Evolutionary conservation across 1,139 yeast genomes (phyloP).

Genomic region (Diutina mesorugosa): DNA sequence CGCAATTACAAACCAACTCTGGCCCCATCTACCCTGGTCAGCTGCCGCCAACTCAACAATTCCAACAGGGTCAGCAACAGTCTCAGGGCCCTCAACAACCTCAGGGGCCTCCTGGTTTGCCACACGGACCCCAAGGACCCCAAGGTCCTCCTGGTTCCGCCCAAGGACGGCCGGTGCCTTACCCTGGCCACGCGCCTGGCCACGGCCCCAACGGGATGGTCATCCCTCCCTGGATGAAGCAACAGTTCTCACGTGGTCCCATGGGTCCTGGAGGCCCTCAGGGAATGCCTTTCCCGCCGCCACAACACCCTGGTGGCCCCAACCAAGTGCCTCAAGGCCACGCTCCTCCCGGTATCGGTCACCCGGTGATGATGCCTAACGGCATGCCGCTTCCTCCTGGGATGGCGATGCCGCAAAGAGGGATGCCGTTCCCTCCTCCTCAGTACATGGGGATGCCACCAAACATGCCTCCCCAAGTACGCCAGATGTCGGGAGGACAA

Average conservation of each 20-base stretch:
- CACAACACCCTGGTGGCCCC: constrained; percentile 4
- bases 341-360: constrained; percentile 9
- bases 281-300: constrained; percentile 5
- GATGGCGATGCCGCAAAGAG: background rate
- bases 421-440: constrained; percentile 1
- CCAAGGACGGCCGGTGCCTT: constrained; percentile 5
- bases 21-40: constrained; percentile 4
- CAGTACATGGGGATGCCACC: constrained; percentile 1
- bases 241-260: background rate
- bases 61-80: constrained; percentile 1
- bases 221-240: constrained; percentile 1
- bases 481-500: background rate
- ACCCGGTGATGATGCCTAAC: constrained; percentile 4
- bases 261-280: background rate
- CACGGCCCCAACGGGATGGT: background rate
- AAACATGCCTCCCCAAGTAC: background rate
- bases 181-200: background rate
- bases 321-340: background rate
- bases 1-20: constrained; percentile 2
- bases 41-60: background rate
- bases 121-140: constrained; percentile 3
- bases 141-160: constrained; percentile 5
- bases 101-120: constrained; percentile 2
- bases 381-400: constrained; percentile 1
- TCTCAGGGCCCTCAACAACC: constrained; percentile 4